phyloP scores from a whole-genome alignment of 2,329 filamentous ascomycete genomes.

The Gnomoniopsis sp. region DNA sequence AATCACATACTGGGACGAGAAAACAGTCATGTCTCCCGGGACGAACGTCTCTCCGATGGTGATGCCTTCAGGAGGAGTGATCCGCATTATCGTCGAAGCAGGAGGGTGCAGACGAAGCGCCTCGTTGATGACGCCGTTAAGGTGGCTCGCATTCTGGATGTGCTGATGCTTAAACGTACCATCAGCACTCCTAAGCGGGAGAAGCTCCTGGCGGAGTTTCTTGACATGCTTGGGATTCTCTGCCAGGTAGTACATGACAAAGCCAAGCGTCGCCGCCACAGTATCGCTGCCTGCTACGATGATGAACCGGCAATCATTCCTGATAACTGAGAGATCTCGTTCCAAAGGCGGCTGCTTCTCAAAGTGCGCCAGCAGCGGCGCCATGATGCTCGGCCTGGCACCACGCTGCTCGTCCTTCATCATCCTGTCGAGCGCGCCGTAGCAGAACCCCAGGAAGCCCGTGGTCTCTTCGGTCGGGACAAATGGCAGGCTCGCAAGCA shows the following conservation, averaged over 20 bases:
- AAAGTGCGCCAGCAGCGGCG: neutral
- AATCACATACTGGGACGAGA: neutral
- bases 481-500: no score
- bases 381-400: neutral
- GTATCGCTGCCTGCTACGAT: no score
- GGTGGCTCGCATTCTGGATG: conserved; percentile 9
- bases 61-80: no score
- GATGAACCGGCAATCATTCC: neutral
- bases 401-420: no score
- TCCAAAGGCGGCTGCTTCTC: conserved; percentile 6
- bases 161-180: neutral
- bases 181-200: conserved; percentile 3
- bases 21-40: conserved; percentile 18
- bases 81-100: neutral
- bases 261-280: no score
- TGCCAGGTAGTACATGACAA: no score
- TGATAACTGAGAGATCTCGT: conserved; percentile 8
- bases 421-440: no score
- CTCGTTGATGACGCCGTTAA: conserved; percentile 31
- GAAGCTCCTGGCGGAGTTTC: conserved; percentile 8
- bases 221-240: no score
- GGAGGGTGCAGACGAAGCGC: conserved; percentile 27
- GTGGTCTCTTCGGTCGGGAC: no score
- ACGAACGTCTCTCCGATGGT: no score
- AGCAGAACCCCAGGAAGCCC: no score